These are phyloP conservation scores for Meyerozyma guilliermondii DNA, from an alignment of 1,139 yeast genomes.

Conservation along the genomic window DNA sequence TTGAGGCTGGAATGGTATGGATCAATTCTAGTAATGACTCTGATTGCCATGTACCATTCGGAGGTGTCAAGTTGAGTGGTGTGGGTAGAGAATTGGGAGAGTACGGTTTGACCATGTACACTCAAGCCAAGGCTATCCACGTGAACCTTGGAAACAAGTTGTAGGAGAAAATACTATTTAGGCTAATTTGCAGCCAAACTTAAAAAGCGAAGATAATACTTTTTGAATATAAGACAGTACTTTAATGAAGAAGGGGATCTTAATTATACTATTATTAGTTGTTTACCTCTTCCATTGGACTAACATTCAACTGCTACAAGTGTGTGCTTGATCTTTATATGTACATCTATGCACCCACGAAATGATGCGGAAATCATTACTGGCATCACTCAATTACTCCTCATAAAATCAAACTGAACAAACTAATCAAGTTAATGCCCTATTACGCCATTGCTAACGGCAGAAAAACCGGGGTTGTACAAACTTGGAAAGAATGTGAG, in stretches of 20 bases:
- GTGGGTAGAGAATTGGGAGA: conserved; percentile 86
- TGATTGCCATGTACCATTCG: conserved; percentile 74
- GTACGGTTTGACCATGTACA: conserved; percentile 70
- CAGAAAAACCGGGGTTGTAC: conserved; percentile 44
- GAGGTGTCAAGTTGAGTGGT: conserved; percentile 75
- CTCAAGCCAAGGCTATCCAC: conserved; percentile 77
- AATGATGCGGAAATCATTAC: no score
- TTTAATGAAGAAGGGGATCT: no score
- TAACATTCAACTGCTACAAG: no score
- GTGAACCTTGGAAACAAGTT: conserved; percentile 47
- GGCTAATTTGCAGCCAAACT: not conserved
- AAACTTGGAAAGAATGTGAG: conserved; percentile 47
- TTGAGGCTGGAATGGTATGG: conserved; percentile 55
- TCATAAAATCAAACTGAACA: not conserved
- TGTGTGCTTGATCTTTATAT: no score
- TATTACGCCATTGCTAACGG: conserved; percentile 64
- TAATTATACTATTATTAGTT: no score
- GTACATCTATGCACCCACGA: no score
- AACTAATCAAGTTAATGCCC: conserved; percentile 13
- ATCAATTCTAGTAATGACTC: conserved; percentile 72
- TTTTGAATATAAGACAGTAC: not conserved
- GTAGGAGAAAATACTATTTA: conserved; percentile 5
- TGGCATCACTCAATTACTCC: no score
- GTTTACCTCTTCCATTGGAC: no score
- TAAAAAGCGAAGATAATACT: no score